Conservation (phyloP, 192 early-diverging fungal species). For the Coemansia sp. region DNA sequence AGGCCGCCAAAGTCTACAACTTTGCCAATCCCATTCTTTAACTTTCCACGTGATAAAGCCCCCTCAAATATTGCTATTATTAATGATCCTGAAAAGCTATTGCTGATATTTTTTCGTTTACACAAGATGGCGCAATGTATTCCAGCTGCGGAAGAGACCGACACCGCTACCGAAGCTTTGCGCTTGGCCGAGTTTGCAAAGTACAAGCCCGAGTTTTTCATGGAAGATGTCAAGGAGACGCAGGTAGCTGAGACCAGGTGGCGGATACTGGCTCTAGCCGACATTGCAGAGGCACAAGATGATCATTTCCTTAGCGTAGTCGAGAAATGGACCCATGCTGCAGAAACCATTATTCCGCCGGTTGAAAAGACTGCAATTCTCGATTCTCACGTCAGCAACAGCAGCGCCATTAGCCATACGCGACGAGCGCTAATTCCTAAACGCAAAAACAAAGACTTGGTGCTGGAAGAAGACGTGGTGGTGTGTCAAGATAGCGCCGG, state of each 20-base stretch:
- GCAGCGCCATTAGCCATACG: slow-evolving; percentile 12
- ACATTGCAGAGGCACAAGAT: slow-evolving; percentile 33
- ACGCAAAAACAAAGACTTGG: slow-evolving; percentile 37
- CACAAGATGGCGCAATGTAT: not conserved
- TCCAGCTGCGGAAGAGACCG: slow-evolving; percentile 30
- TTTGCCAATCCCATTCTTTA: slow-evolving; percentile 58
- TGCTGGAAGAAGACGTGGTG: slow-evolving; percentile 35
- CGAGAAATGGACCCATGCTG: slow-evolving; percentile 60
- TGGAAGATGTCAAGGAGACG: slow-evolving; percentile 12
- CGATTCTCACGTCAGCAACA: not conserved
- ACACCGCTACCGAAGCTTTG: slow-evolving; percentile 28
- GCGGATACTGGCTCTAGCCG: slow-evolving; percentile 28
- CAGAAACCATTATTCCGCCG: slow-evolving; percentile 63
- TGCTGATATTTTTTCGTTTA: too few relatives aligned
- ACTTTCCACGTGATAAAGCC: slow-evolving; percentile 11
- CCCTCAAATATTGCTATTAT: slow-evolving; percentile 10
- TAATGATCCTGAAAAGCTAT: too few relatives aligned
- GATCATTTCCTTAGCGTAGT: slow-evolving; percentile 40
- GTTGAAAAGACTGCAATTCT: slow-evolving; percentile 53
- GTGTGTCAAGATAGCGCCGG: slow-evolving; percentile 12
- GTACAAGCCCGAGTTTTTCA: slow-evolving; percentile 34
- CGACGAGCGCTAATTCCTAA: slow-evolving; percentile 41
- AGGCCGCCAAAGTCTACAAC: slow-evolving; percentile 59
- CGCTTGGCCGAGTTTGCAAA: slow-evolving; percentile 45
- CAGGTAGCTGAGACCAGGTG: slow-evolving; percentile 12